Base-by-base conservation (phyloP, 805 yeast species). In the Clavispora phyllophila region DNA sequence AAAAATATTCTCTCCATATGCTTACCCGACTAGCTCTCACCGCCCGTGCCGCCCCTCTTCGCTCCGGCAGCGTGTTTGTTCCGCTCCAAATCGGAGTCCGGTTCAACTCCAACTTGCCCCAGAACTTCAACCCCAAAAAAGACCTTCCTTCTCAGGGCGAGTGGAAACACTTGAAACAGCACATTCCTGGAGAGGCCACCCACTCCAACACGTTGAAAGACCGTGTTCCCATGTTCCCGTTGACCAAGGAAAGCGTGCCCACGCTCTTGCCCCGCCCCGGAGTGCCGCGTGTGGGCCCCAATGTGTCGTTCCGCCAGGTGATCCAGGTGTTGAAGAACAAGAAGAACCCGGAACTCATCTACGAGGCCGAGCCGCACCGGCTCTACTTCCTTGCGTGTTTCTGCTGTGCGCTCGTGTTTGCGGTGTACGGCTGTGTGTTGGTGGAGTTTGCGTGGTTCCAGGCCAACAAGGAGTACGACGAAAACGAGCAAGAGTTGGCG, bases 361-460 rank as follows among this genome's bases (percentile, higher is more conserved):
- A 87, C 62, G 91, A 86, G 67, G 79, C 89, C 20, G 95, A 87
- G 62, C 86, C 93, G 0, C 95, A 87, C 57, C 68, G 84, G 43
- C 68, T 85, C 25, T 87, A 86, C 60, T 87, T 86, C 59, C 65
- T 85, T 9, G 75, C 79, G 17, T 77, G 86, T 57, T 78, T 81
- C 47, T 79, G 86, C 36, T 72, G 83, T 55, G 87, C 89, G 0
- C 64, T 85, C 29, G 79, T 82, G 9, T 78, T 84, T 52, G 69
- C 84, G 2, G 70, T 83, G n/a, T 87, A 87, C 58, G 86, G 84
- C 5, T 59, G 83, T 37, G 78, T 76, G 3, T 70, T 81, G 46
- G 57, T 73, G 6, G 87, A 83, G 46, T 73, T 75, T 69, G 77
- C 81, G 0, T 58, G 70, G 45, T 72, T 70, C 43, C 72, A 78